phyloP scores from a whole-genome alignment of 169 alveolate species.

The Eimeria necatrix region DNA sequence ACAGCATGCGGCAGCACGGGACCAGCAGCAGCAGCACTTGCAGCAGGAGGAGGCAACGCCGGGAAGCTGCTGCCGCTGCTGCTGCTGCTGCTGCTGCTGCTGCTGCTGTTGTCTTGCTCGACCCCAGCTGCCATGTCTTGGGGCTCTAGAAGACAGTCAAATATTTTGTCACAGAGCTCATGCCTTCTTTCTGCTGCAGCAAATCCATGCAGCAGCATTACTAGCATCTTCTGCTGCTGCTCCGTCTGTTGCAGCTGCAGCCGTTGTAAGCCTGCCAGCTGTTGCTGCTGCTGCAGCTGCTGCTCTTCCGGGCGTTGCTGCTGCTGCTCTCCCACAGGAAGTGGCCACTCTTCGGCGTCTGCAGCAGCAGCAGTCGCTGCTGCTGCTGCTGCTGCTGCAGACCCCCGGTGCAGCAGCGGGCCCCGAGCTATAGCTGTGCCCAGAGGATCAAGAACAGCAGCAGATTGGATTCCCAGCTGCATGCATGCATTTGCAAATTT shows the following conservation, averaged over 20 bases:
- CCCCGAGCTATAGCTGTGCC: conserved; percentile 14
- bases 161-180: not conserved
- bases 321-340: not conserved
- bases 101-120: not conserved
- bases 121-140: not conserved
- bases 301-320: not conserved
- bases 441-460: not conserved
- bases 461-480: not conserved
- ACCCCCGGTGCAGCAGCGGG: not conserved
- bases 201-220: conserved; percentile 44
- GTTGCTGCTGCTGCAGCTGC: conserved; percentile 2
- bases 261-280: not conserved
- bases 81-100: conserved; percentile 37
- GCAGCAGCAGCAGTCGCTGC: not conserved
- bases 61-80: not conserved
- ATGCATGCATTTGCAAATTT: no score
- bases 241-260: no score
- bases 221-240: conserved; percentile 20
- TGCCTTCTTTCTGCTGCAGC: conserved; percentile 57
- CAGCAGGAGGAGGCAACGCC: not conserved
- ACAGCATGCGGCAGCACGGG: conserved; percentile 27
- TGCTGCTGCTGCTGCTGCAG: conserved; percentile 12
- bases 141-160: not conserved
- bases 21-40: not conserved
- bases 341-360: not conserved